Conservation (phyloP, 495 filamentous ascomycete species). For the Bacidia gigantensis region DNA sequence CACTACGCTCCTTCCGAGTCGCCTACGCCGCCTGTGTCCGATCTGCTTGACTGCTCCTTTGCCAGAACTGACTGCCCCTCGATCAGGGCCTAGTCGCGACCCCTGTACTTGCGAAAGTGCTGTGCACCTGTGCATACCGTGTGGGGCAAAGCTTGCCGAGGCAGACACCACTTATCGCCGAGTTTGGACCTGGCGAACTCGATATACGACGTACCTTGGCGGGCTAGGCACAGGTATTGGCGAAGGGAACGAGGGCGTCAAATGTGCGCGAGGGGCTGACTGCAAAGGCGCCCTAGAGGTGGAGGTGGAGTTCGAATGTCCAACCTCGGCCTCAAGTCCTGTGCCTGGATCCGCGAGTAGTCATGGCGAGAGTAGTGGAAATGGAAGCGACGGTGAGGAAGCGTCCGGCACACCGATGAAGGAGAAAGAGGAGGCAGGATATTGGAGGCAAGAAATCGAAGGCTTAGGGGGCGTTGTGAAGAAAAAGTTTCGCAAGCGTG, state of each 20-base stretch:
- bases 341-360: slow-evolving; percentile 33
- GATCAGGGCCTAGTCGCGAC: slow-evolving; percentile 20
- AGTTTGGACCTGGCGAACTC: slow-evolving; percentile 77
- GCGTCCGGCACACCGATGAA: slow-evolving; percentile 1
- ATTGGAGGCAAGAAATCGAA: slow-evolving; percentile 72
- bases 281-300: slow-evolving; percentile 62
- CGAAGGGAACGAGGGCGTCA: slow-evolving; percentile 73
- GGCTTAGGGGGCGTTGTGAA: slow-evolving; percentile 76
- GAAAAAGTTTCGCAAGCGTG: slow-evolving; percentile 53
- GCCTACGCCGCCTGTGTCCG: slow-evolving; percentile 66
- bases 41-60: slow-evolving; percentile 57
- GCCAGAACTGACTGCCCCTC: slow-evolving; percentile 18
- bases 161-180: slow-evolving; percentile 63
- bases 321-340: slow-evolving; percentile 17
- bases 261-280: slow-evolving; percentile 55
- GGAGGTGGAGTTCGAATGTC: slow-evolving; percentile 66
- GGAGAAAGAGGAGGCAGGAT: slow-evolving; percentile 44
- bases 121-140: slow-evolving; percentile 70
- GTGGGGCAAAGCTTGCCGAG: slow-evolving; percentile 52
- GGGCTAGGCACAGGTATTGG: slow-evolving; percentile 77
- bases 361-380: slow-evolving; percentile 14
- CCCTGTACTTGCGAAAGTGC: slow-evolving; percentile 55
- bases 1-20: slow-evolving; percentile 42
- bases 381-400: slow-evolving; percentile 8
- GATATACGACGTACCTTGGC: slow-evolving; percentile 68